Percentiles rank a stretch among this genome's conserved stretches.
These are phyloP conservation scores for Penicillium cinerascens DNA, from an alignment of 495 filamentous ascomycete species.

Conservation along the genomic window DNA sequence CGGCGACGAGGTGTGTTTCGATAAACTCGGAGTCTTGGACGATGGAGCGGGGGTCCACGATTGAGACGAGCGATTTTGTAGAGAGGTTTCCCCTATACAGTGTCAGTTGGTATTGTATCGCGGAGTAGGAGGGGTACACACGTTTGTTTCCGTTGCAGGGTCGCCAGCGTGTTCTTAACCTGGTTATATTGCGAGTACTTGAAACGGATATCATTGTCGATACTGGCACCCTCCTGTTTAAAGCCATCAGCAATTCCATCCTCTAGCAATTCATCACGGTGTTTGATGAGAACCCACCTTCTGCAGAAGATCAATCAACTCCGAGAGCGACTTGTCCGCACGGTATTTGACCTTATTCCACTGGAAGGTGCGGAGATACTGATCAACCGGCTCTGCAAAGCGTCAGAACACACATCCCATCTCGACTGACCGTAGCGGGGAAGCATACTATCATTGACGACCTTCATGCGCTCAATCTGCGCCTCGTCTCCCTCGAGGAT, in stretches of 20 bases:
- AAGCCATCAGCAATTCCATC: background rate
- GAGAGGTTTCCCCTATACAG: slow-evolving; percentile 78
- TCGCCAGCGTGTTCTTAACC: slow-evolving; percentile 73
- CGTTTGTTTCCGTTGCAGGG: slow-evolving; percentile 84
- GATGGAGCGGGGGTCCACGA: slow-evolving; percentile 74
- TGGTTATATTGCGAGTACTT: slow-evolving; percentile 92
- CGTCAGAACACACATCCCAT: slow-evolving; percentile 1
- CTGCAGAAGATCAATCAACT: slow-evolving; percentile 79
- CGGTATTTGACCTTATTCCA: slow-evolving; percentile 99
- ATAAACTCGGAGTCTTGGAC: slow-evolving; percentile 93
- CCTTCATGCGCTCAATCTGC: slow-evolving; percentile 81
- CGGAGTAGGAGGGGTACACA: slow-evolving; percentile 33
- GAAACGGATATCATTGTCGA: slow-evolving; percentile 90
- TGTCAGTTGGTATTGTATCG: slow-evolving; percentile 3
- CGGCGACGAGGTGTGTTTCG: slow-evolving; percentile 87
- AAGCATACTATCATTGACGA: slow-evolving; percentile 87
- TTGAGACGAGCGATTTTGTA: slow-evolving; percentile 84
- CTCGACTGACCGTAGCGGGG: background rate
- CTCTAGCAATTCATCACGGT: background rate
- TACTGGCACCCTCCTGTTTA: slow-evolving; percentile 72
- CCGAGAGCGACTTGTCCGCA: slow-evolving; percentile 79
- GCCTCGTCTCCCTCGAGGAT: slow-evolving; percentile 80
- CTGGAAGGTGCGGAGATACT: slow-evolving; percentile 81
- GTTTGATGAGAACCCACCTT: slow-evolving; percentile 52
- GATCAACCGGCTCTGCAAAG: slow-evolving; percentile 77